Base-by-base conservation (phyloP, 352 stramenopile genomes). In the Phytophthora palmivora region DNA sequence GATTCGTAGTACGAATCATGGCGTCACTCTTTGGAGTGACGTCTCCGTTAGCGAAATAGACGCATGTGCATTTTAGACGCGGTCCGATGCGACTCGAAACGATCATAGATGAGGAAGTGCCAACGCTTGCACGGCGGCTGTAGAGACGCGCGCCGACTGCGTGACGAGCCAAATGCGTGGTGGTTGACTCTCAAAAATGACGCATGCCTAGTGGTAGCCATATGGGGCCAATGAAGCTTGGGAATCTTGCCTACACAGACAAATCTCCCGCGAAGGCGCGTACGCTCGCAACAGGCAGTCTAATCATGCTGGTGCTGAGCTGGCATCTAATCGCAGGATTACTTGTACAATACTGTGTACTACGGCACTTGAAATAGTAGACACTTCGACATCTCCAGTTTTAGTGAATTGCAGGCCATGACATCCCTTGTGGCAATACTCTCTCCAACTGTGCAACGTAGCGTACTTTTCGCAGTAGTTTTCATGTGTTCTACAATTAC, bases 91-190 rank as follows among this genome's bases (percentile, higher is more conserved):
- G 7, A 18, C 37, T 42, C 38, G 39, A 22, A 44, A 37, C 10
- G 53, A 33, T 28, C 42, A 61, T 32, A 61, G 53, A 61, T 32
- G 53, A 41, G 54, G 15, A 43, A 34, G n/a, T 24, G 16, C 33
- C 14, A 41, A 30, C 47, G 57, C 57, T 65, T 59, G 47, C 48
- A 65, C 57, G 15, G 10, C 34, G 30, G 56, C 37, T 16, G n/a
- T 42, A 67, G 26, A 67, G 49, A 67, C 42, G 58, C 58, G 58
- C 43, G 32, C 30, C 32, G 28, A 3, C 12, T 1, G 6, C 8
- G 6, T 9, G 21, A 19, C 18, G 28, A 12, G 19, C 30, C 30
- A 32, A 47, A 33, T 33, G 24, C 21, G 32, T 54, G 30, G 30
- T 43, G 30, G 45, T 30, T 18, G 22, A 43, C 19, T 6, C 24